Percentiles rank a stretch among this genome's conserved stretches.
Evolutionary conservation across 495 filamentous ascomycete genomes (phyloP).

Genomic region (Aspergillus conjunctus): DNA sequence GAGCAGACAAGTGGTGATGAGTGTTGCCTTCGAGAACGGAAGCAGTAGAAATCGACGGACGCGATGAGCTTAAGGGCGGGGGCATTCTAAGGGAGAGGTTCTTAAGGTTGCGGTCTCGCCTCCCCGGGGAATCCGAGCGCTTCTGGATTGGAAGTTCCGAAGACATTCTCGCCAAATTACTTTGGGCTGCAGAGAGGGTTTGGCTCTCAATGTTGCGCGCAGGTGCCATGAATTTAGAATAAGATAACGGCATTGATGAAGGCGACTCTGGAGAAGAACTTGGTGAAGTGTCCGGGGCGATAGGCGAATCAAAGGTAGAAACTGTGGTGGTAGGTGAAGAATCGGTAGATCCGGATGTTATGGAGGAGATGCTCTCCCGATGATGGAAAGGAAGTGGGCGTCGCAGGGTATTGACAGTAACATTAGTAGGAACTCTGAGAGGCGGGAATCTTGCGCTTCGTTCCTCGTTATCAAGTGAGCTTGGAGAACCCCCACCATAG

Average conservation of each 20-base stretch:
- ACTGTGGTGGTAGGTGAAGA: conserved; percentile 94
- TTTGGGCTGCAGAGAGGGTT: conserved; percentile 24
- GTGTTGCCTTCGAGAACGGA: conserved; percentile 46
- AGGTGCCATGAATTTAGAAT: conserved; percentile 41
- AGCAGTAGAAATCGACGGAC: conserved; percentile 54
- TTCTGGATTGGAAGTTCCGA: conserved; percentile 42
- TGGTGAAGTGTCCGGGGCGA: conserved; percentile 86
- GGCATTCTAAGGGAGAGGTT: conserved; percentile 87
- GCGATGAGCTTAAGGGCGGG: conserved; percentile 45
- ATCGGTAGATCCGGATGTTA: conserved; percentile 81
- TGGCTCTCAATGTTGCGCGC: conserved; percentile 34
- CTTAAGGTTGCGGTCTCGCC: conserved; percentile 86
- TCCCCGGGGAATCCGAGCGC: conserved; percentile 61
- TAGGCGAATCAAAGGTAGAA: conserved; percentile 88
- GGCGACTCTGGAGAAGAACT: conserved; percentile 91
- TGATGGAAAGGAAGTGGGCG: conserved; percentile 40
- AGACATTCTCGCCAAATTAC: conserved; percentile 32
- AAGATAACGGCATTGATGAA: conserved; percentile 54
- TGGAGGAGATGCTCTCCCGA: conserved; percentile 63
- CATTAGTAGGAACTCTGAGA: conserved; percentile 36
- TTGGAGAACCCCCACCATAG: conserved; percentile 48
- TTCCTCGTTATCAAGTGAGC: conserved; percentile 36
- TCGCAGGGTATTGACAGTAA: conserved; percentile 36
- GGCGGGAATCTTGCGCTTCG: conserved; percentile 27
- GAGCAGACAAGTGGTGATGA: conserved; percentile 64